phyloP scores from a whole-genome alignment of 352 stramenopile species.

The Thalassiosira sp. region DNA sequence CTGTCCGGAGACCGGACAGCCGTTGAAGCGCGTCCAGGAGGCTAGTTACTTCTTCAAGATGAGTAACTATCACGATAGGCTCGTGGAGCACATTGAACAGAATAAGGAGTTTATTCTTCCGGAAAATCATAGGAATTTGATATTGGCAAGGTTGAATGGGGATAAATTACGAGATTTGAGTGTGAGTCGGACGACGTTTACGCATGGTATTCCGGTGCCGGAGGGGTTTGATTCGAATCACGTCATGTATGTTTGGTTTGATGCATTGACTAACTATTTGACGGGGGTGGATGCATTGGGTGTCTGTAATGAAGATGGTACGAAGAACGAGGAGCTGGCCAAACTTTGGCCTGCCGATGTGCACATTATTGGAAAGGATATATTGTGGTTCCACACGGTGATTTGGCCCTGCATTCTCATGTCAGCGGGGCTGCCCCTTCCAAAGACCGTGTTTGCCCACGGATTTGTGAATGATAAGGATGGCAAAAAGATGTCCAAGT shows the following conservation, averaged over 20 bases:
- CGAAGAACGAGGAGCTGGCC: conserved; percentile 43
- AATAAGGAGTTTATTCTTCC: conserved; percentile 96
- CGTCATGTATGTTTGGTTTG: conserved; percentile 99
- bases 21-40: conserved; percentile 97
- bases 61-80: conserved; percentile 93
- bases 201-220: conserved; percentile 92
- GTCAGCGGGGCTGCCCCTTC: conserved; percentile 92
- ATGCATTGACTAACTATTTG: conserved; percentile 99
- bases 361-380: conserved; percentile 99
- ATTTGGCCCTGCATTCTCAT: conserved; percentile 99
- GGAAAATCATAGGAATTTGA: conserved; percentile 92
- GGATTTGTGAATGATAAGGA: conserved; percentile 97
- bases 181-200: conserved; percentile 96
- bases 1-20: conserved; percentile 89
- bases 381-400: conserved; percentile 99
- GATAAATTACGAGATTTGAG: conserved; percentile 95
- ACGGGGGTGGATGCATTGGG: conserved; percentile 86
- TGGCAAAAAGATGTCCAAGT: conserved; percentile 99
- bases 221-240: conserved; percentile 92
- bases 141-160: conserved; percentile 90
- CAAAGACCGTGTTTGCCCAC: conserved; percentile 96
- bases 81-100: conserved; percentile 94
- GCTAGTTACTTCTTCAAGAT: conserved; percentile 99
- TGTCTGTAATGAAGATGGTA: conserved; percentile 53
- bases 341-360: conserved; percentile 86